A percentile compares a stretch with the other conserved stretches of the same genome.
These are phyloP conservation scores for Vitis amurensis DNA, from an alignment of 164 flowering plant genomes.

Conservation along the genomic window DNA sequence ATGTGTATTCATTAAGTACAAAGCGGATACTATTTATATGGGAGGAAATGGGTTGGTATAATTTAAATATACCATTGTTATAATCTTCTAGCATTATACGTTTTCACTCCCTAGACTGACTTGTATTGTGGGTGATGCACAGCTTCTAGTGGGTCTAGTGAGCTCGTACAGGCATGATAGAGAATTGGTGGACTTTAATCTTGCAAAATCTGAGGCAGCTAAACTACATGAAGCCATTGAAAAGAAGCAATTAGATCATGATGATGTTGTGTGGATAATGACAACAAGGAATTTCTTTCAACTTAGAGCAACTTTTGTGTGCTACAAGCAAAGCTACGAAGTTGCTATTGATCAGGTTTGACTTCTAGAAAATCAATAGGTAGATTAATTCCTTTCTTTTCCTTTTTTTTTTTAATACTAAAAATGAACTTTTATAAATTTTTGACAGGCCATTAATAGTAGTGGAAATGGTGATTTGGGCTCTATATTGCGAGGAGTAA, in stretches of 20 bases:
- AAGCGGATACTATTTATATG: too few species aligned
- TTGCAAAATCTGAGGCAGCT: constrained; percentile 54
- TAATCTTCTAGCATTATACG: too few species aligned
- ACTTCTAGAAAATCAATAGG: background rate
- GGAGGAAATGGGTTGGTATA: too few species aligned
- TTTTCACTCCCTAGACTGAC: too few species aligned
- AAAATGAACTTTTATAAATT: background rate
- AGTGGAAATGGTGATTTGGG: constrained; percentile 45
- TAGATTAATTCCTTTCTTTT: background rate
- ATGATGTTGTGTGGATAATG: constrained; percentile 51
- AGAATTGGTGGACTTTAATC: constrained; percentile 41
- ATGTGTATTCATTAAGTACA: too few species aligned
- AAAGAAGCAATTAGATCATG: constrained; percentile 47
- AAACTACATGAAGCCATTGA: constrained; percentile 49
- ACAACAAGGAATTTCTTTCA: constrained; percentile 63
- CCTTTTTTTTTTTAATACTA: background rate
- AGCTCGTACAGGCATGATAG: constrained; percentile 69
- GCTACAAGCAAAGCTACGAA: constrained; percentile 48
- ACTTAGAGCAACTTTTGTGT: constrained; percentile 61
- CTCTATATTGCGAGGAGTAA: constrained; percentile 38
- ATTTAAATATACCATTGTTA: too few species aligned
- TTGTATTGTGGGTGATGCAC: constrained; percentile 10
- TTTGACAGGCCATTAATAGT: constrained; percentile 50
- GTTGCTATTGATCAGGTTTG: constrained; percentile 59
- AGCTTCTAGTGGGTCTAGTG: constrained; percentile 66